Conservation (phyloP, 2,329 filamentous ascomycete species). For the Fusarium floridanum region DNA sequence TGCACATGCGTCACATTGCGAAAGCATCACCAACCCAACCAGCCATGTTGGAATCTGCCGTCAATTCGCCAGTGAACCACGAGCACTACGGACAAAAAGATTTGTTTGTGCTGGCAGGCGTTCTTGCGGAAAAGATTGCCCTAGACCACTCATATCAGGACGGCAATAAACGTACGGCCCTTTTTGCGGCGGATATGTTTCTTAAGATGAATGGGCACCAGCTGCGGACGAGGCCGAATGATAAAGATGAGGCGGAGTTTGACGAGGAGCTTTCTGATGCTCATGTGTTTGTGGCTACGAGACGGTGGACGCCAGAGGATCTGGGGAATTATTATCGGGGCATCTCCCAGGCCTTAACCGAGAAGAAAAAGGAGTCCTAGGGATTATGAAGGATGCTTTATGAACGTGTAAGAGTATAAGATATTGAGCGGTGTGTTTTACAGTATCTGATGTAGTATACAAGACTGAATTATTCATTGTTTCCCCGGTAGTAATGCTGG, state of each 20-base stretch:
- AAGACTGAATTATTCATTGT: background rate
- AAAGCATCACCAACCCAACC: background rate
- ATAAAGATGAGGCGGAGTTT: background rate
- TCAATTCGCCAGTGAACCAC: background rate
- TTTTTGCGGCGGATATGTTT: slow-evolving; percentile 38
- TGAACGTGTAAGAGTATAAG: background rate
- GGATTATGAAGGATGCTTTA: too few species aligned
- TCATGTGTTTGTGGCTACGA: slow-evolving; percentile 32
- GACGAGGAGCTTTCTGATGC: slow-evolving; percentile 22
- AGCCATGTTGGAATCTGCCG: background rate
- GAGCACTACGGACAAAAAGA: slow-evolving; percentile 32
- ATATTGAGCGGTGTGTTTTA: background rate
- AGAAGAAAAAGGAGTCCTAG: background rate
- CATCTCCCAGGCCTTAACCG: background rate
- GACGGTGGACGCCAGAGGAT: slow-evolving; percentile 35
- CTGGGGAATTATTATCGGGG: slow-evolving; percentile 28
- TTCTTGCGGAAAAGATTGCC: slow-evolving; percentile 39
- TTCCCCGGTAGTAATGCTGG: background rate
- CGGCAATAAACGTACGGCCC: slow-evolving; percentile 38
- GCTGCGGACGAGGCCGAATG: slow-evolving; percentile 13
- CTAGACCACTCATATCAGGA: slow-evolving; percentile 40
- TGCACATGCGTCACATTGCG: background rate
- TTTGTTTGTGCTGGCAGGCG: slow-evolving; percentile 35
- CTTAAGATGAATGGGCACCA: slow-evolving; percentile 38
- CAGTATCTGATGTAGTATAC: background rate